Conservation (phyloP, 2,329 filamentous ascomycete species). For the Neopestalotiopsis clavispora region DNA sequence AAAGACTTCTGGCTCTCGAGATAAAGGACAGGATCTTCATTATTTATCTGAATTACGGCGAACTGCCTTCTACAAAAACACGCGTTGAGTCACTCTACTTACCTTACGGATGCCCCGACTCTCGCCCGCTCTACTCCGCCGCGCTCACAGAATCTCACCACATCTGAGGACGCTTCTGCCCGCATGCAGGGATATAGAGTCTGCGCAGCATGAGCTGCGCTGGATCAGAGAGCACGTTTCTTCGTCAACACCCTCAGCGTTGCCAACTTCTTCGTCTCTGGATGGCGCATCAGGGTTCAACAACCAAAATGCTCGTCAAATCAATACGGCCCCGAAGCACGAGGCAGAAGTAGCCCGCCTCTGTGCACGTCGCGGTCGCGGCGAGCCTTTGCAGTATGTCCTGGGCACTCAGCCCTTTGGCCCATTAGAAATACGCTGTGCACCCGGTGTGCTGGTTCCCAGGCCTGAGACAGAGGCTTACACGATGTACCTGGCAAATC, state of each 20-base stretch:
- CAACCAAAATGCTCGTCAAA: not conserved
- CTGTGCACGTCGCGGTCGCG: slow-evolving; percentile 57
- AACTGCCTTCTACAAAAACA: not conserved
- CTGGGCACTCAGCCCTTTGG: slow-evolving; percentile 90
- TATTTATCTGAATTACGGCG: too few relatives aligned
- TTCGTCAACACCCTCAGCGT: not conserved
- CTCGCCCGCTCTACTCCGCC: slow-evolving; percentile 59
- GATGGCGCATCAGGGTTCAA: too few relatives aligned
- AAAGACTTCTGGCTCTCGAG: too few relatives aligned
- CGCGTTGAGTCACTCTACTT: not conserved
- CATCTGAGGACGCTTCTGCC: slow-evolving; percentile 66
- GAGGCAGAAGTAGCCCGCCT: slow-evolving; percentile 45
- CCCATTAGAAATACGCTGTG: slow-evolving; percentile 76
- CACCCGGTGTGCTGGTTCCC: slow-evolving; percentile 82
- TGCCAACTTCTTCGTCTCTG: not conserved
- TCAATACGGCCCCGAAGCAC: not conserved
- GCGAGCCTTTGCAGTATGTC: slow-evolving; percentile 87
- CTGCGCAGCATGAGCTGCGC: slow-evolving; percentile 71
- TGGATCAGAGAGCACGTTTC: slow-evolving; percentile 72
- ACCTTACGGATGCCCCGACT: slow-evolving; percentile 63
- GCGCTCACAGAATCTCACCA: slow-evolving; percentile 57
- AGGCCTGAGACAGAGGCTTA: slow-evolving; percentile 78
- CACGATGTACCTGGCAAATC: slow-evolving; percentile 57
- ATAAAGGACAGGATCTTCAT: not conserved
- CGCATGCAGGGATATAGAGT: slow-evolving; percentile 65